These are phyloP conservation scores for Apocynum venetum DNA, from an alignment of 257 asterid species.

Conservation along the genomic window DNA sequence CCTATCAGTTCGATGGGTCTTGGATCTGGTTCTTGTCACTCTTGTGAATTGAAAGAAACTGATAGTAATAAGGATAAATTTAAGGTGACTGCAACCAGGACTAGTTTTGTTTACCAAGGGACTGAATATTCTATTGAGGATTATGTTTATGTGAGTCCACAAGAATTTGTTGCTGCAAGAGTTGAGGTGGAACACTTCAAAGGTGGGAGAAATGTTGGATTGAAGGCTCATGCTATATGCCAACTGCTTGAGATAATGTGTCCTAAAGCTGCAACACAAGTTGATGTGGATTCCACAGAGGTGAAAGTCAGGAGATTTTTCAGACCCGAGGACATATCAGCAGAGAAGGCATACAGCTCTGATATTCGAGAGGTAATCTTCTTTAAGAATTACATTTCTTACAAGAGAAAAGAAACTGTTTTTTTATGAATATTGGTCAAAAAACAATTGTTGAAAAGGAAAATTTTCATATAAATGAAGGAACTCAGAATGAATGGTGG, in stretches of 20 bases:
- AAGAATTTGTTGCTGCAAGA: conserved; percentile 52
- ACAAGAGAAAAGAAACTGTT: neutral
- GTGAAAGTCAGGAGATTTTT: conserved; percentile 75
- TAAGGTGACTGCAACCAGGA: conserved; percentile 39
- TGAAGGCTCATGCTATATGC: conserved; percentile 69
- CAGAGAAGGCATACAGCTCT: conserved; percentile 73
- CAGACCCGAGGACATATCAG: conserved; percentile 83
- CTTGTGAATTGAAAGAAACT: conserved; percentile 51
- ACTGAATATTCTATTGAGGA: conserved; percentile 54
- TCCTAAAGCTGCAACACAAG: conserved; percentile 36
- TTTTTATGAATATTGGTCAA: neutral
- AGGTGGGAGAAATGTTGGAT: conserved; percentile 88
- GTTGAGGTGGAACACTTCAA: conserved; percentile 52
- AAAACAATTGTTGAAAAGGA: neutral
- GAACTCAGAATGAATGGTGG: conserved; percentile 1
- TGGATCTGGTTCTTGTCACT: conserved; percentile 75
- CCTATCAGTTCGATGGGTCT: conserved; percentile 56
- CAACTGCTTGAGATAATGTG: conserved; percentile 67
- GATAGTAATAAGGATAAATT: conserved; percentile 38
- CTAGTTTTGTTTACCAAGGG: conserved; percentile 56
- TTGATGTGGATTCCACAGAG: conserved; percentile 37
- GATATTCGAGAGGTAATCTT: conserved; percentile 80
- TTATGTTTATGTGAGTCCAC: conserved; percentile 68
- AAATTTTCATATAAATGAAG: neutral
- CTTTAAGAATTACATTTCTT: neutral